Evolutionary conservation across 441 rosid species (phyloP), one percentile per base, ranked within the genome.

Genomic region (Cnidoscolus chayamansa): DNA sequence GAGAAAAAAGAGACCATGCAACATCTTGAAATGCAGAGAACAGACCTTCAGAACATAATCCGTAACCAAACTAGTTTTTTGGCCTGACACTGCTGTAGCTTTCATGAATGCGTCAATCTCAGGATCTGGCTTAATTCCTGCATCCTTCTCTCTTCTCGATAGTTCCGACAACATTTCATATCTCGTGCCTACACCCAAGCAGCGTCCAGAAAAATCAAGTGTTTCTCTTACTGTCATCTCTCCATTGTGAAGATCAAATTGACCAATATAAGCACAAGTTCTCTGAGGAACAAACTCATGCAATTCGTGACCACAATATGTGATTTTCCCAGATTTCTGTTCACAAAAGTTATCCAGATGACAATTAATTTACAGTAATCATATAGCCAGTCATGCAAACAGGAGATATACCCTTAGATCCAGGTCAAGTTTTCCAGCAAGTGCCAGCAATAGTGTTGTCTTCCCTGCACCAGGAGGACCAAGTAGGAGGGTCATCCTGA

Each of bases 171-270:
- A 78, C 79, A 92, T 35, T 53, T 92, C 94, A 71, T 89, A 86
- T 70, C 96, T 83, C 5, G 90, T 85, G 10, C 99, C 97, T 8
- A 94, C 97, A 40, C 99, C 99, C 74, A 90, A 79, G 81, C 97
- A 92, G 10, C 97, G 85, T 47, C 96, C 99, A 0, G 97, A 86
- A 70, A 94, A 94, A 75, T 94, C 94, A 53, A 94, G 43, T 0
- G 97, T 88, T 82, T 94, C 99, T 66, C 94, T 82, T 45, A 90
- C 99, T 0, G 99, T 94, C 99, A 94, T 88, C 80, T 92, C 99
- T 25, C 97, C 99, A 71, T 82, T 12, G 72, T 94, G 99, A 80
- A 92, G 89, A 75, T 94, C 99, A 47, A 89, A 86, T 72, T 94
- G 97, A 74, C 99, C 80, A 25, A 94, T 92, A 76, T 94, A 94